A percentile compares a stretch with the other conserved stretches of the same genome.
Evolutionary conservation across 1,284 basidiomycete genomes (phyloP).

Genomic region (Boletus subluridellus): DNA sequence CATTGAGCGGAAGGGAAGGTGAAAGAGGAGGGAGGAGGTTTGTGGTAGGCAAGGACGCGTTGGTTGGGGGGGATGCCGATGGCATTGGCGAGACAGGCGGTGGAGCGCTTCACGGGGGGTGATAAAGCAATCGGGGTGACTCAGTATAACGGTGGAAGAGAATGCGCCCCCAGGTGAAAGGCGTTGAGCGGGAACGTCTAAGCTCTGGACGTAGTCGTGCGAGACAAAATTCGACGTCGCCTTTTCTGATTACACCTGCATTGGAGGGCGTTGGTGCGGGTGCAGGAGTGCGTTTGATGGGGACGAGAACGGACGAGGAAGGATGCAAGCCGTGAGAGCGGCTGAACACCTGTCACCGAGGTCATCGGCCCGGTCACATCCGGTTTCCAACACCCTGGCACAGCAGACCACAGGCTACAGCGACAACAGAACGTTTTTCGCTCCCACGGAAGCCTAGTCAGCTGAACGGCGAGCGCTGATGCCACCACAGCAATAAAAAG

Average conservation of each 20-base stretch:
- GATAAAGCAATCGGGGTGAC: conserved; percentile 69
- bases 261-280: conserved; percentile 37
- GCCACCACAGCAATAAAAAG: background rate
- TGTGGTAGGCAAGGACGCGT: conserved; percentile 75
- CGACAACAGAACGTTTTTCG: too few species aligned
- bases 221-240: conserved; percentile 69
- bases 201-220: conserved; percentile 58
- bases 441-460: too few species aligned
- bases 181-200: conserved; percentile 70
- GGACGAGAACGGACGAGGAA: too few species aligned
- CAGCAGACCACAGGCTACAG: too few species aligned
- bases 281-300: too few species aligned
- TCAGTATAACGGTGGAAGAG: conserved; percentile 38
- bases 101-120: conserved; percentile 59
- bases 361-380: too few species aligned
- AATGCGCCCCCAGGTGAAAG: conserved; percentile 41
- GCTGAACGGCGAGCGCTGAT: too few species aligned
- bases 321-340: too few species aligned
- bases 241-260: conserved; percentile 66
- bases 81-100: conserved; percentile 69
- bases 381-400: too few species aligned
- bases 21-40: conserved; percentile 72
- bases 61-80: conserved; percentile 70
- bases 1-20: conserved; percentile 68
- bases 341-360: too few species aligned